Evolutionary conservation across 257 asterid genomes (phyloP).

Genomic region (Solanum stenotomum): DNA sequence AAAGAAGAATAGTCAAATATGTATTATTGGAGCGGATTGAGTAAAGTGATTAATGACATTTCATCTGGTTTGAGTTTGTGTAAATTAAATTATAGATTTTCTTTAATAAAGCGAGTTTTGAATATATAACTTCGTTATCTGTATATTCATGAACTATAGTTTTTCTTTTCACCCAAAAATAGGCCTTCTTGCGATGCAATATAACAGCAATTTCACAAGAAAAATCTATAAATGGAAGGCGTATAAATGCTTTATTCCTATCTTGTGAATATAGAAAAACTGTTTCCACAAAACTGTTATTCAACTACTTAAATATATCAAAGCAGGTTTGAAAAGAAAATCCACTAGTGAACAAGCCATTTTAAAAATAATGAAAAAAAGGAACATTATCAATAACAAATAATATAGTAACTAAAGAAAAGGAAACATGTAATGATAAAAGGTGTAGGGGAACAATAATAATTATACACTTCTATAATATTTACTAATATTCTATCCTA

Average conservation of each 20-base stretch:
- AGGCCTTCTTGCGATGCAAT: too few species aligned
- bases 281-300: too few species aligned
- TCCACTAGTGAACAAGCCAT: neutral
- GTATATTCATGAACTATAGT: neutral
- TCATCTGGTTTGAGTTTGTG: neutral
- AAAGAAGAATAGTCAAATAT: neutral
- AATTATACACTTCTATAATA: neutral
- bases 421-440: neutral
- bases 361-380: neutral
- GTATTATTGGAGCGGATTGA: too few species aligned
- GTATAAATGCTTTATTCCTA: too few species aligned
- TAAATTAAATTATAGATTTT: too few species aligned
- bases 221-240: too few species aligned
- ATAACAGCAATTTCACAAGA: neutral
- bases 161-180: neutral
- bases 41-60: too few species aligned
- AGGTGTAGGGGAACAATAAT: neutral
- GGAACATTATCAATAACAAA: neutral
- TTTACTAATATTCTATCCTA: neutral
- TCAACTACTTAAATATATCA: too few species aligned
- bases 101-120: neutral
- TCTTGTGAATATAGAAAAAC: fast-evolving
- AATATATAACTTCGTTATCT: neutral
- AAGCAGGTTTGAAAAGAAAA: neutral
- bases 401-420: neutral